A percentile compares a stretch with the other conserved stretches of the same genome.
Conservation (phyloP, 805 yeast species). For the Kodamaea jinghongensis region DNA sequence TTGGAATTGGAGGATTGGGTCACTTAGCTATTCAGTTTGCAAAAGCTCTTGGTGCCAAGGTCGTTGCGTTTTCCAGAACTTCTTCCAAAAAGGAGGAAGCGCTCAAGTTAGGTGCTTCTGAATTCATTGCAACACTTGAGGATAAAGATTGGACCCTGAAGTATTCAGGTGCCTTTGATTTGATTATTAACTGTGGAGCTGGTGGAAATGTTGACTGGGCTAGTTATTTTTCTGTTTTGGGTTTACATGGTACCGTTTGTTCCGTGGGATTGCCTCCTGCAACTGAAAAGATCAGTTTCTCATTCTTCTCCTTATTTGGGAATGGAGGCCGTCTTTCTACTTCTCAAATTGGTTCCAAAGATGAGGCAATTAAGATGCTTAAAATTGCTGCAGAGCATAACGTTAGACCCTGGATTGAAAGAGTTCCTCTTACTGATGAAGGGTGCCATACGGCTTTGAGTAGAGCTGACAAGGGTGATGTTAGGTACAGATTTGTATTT, state of each 20-base stretch:
- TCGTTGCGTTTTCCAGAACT: constrained; percentile 52
- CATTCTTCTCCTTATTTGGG: constrained; percentile 21
- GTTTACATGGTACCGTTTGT: constrained; percentile 21
- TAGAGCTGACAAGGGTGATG: constrained; percentile 32
- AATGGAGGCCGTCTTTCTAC: constrained; percentile 27
- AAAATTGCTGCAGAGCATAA: constrained; percentile 35
- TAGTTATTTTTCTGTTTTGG: constrained; percentile 20
- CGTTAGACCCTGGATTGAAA: constrained; percentile 34
- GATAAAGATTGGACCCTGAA: constrained; percentile 30
- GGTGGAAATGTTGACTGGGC: constrained; percentile 22
- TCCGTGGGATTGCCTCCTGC: constrained; percentile 29
- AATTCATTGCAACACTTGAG: constrained; percentile 48
- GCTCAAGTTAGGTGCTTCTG: constrained; percentile 52
- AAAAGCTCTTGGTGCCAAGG: constrained; percentile 61
- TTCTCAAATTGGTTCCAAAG: constrained; percentile 33
- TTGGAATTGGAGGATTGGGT: constrained; percentile 68
- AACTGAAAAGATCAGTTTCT: constrained; percentile 19
- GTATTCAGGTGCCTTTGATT: constrained; percentile 34
- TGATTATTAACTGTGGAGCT: constrained; percentile 49
- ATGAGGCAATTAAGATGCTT: constrained; percentile 36
- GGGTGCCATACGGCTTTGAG: constrained; percentile 31
- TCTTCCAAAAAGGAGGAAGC: constrained; percentile 52
- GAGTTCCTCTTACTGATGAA: constrained; percentile 31
- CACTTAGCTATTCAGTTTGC: constrained; percentile 59
- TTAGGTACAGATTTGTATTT: constrained; percentile 53